Evolutionary conservation across 768 basidiomycete species (phyloP).

Genomic region (Phylloporus arenicola): DNA sequence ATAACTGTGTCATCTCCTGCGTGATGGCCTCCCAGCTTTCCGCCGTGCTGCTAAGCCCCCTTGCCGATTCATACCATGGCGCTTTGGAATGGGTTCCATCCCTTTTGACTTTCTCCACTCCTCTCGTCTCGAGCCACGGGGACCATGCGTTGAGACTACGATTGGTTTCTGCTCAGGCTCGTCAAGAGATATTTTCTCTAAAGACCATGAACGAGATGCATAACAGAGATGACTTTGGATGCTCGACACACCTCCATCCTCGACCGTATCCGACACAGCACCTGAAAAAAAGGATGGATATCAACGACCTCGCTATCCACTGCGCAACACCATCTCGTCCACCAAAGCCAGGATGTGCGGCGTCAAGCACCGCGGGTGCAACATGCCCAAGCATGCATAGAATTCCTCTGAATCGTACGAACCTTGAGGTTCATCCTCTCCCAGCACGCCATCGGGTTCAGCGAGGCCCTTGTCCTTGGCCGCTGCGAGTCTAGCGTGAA

Average conservation of each 20-base stretch:
- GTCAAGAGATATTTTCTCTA: constrained; percentile 57
- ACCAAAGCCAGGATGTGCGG: constrained; percentile 33
- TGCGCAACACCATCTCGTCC: neutral
- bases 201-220: constrained; percentile 5
- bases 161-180: constrained; percentile 25
- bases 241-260: constrained; percentile 20
- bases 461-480: constrained; percentile 34
- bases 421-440: constrained; percentile 44
- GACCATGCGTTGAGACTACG: constrained; percentile 76
- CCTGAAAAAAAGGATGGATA: constrained; percentile 11
- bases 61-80: constrained; percentile 61
- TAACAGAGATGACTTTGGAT: neutral
- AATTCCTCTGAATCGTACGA: constrained; percentile 37
- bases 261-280: constrained; percentile 7
- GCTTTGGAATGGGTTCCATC: constrained; percentile 44
- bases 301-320: constrained; percentile 9
- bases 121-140: constrained; percentile 70
- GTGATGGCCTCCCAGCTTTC: constrained; percentile 65
- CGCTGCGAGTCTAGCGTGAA: constrained; percentile 61
- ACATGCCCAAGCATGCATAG: constrained; percentile 47
- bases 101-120: constrained; percentile 83
- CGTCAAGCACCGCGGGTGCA: constrained; percentile 45
- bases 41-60: constrained; percentile 54
- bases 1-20: constrained; percentile 58
- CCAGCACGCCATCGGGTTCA: constrained; percentile 26